Percentiles rank a stretch among this genome's conserved stretches.
Evolutionary conservation across 2,329 filamentous ascomycete species (phyloP).

Genomic region (Microdochium nivale): DNA sequence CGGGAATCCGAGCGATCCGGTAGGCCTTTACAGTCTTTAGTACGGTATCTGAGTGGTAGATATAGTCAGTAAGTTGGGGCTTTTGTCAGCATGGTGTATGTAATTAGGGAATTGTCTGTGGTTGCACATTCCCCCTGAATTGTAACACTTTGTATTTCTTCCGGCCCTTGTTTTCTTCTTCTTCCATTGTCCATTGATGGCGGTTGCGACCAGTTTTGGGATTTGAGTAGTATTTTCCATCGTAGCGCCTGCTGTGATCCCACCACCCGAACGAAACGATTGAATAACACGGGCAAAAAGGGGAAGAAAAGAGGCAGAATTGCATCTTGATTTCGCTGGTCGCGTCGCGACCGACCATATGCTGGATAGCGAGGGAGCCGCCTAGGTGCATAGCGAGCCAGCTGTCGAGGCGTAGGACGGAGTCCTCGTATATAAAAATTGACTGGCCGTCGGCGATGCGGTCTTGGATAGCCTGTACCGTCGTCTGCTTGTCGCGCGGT

Average conservation of each 20-base stretch:
- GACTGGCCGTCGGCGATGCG: constrained; percentile 45
- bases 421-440: constrained; percentile 47
- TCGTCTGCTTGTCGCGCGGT: constrained; percentile 31
- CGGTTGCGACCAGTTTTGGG: too few species aligned
- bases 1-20: constrained; percentile 47
- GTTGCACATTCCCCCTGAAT: background rate
- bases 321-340: constrained; percentile 52
- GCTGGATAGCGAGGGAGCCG: constrained; percentile 47
- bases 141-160: background rate
- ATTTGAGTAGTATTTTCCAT: too few species aligned
- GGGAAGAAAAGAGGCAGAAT: constrained; percentile 11
- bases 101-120: background rate
- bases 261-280: background rate
- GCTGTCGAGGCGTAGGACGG: constrained; percentile 43
- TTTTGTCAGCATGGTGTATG: constrained; percentile 1
- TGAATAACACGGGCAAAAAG: too few species aligned
- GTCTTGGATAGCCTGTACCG: constrained; percentile 34
- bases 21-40: constrained; percentile 49
- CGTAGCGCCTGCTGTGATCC: too few species aligned
- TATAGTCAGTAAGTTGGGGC: constrained; percentile 26
- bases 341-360: constrained; percentile 53
- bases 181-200: too few species aligned
- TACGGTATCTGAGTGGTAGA: constrained; percentile 47
- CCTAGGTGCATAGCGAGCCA: constrained; percentile 54
- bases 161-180: background rate